These are phyloP conservation scores for Powellomyces hirtus DNA, from an alignment of 192 early-diverging fungal species.

Conservation along the genomic window DNA sequence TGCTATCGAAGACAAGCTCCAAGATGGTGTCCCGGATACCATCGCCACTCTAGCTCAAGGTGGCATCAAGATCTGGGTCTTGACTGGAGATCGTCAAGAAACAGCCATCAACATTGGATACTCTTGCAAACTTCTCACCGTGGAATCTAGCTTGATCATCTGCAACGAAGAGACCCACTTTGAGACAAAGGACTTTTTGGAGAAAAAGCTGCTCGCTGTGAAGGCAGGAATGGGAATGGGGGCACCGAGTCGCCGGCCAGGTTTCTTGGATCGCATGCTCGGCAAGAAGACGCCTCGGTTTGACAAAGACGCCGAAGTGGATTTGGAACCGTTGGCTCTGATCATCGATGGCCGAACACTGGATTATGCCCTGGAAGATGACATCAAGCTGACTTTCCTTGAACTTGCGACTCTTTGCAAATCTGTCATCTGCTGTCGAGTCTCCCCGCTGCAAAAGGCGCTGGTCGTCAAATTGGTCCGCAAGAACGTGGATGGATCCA, in stretches of 20 bases:
- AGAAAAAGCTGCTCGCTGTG: slow-evolving; percentile 79
- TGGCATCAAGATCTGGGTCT: slow-evolving; percentile 95
- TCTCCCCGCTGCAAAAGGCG: slow-evolving; percentile 97
- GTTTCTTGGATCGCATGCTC: background rate
- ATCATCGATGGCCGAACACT: slow-evolving; percentile 94
- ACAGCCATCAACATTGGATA: slow-evolving; percentile 99
- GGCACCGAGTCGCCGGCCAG: background rate
- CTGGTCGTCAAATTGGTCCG: slow-evolving; percentile 96
- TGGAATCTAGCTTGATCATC: slow-evolving; percentile 90
- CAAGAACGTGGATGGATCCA: slow-evolving; percentile 71
- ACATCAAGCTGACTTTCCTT: slow-evolving; percentile 63
- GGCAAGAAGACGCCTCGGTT: slow-evolving; percentile 20
- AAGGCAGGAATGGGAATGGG: slow-evolving; percentile 29
- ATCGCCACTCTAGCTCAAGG: slow-evolving; percentile 93
- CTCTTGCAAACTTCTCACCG: slow-evolving; percentile 90
- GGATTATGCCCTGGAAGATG: slow-evolving; percentile 86
- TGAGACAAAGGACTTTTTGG: slow-evolving; percentile 88
- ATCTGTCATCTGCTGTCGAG: slow-evolving; percentile 95
- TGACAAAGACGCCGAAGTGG: slow-evolving; percentile 44
- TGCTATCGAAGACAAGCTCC: slow-evolving; percentile 97
- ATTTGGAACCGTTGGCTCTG: slow-evolving; percentile 70
- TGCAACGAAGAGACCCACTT: slow-evolving; percentile 84
- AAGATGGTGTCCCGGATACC: slow-evolving; percentile 97
- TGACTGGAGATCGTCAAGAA: slow-evolving; percentile 97
- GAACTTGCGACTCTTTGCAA: slow-evolving; percentile 91